These are phyloP conservation scores for Amauroascus niger DNA, from an alignment of 2,329 filamentous ascomycete genomes.

Conservation along the genomic window DNA sequence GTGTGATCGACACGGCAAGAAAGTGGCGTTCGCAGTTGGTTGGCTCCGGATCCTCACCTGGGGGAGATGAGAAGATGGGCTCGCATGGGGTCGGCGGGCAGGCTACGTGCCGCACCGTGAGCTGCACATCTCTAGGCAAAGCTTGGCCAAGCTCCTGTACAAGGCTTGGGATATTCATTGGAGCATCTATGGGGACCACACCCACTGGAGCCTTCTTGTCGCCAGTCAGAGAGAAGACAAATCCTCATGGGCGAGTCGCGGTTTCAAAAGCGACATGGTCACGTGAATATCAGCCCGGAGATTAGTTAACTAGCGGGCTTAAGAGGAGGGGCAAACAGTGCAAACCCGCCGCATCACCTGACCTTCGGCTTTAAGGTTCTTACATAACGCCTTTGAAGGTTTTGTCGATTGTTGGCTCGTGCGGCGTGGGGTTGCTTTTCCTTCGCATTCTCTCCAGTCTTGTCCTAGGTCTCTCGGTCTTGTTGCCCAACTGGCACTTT, in stretches of 20 bases:
- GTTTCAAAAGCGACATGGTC: not conserved
- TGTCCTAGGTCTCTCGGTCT: too few relatives aligned
- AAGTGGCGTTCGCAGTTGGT: constrained; percentile 87
- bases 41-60: constrained; percentile 58
- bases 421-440: too few relatives aligned
- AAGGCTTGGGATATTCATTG: constrained; percentile 16
- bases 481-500: too few relatives aligned
- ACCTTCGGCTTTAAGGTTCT: too few relatives aligned
- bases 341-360: not conserved
- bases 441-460: too few relatives aligned
- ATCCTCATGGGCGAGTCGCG: not conserved
- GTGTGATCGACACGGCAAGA: constrained; percentile 47
- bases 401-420: too few relatives aligned
- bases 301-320: not conserved
- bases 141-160: constrained; percentile 43
- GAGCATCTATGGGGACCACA: not conserved
- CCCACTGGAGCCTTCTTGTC: not conserved
- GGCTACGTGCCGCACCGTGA: constrained; percentile 76
- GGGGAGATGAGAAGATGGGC: constrained; percentile 69
- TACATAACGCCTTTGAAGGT: too few relatives aligned
- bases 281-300: not conserved
- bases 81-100: constrained; percentile 66
- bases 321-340: not conserved
- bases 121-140: constrained; percentile 46
- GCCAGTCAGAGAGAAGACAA: too few relatives aligned